These are phyloP conservation scores for Talaromyces islandicus DNA, from an alignment of 2,329 filamentous ascomycete genomes.

Conservation along the genomic window DNA sequence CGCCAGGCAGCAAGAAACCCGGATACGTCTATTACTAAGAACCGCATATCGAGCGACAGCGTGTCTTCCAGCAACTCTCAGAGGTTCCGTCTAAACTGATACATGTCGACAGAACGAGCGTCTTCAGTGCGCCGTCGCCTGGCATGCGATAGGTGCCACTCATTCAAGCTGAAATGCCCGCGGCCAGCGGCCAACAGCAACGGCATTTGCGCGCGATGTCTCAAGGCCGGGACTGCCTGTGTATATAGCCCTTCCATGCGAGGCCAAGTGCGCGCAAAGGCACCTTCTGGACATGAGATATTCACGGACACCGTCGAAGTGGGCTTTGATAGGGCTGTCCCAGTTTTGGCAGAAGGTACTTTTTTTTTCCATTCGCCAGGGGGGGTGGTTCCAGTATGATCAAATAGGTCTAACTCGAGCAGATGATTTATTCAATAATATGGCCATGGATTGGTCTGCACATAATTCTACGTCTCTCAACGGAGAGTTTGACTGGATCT, in stretches of 20 bases:
- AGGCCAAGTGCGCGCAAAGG: constrained; percentile 6
- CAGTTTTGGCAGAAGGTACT: background rate
- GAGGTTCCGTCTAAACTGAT: background rate
- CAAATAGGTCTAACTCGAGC: background rate
- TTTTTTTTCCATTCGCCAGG: background rate
- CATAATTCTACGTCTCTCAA: background rate
- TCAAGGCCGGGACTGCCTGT: constrained; percentile 3
- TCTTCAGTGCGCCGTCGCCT: constrained; percentile 4
- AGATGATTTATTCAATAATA: constrained; percentile 6
- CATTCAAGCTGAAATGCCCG: constrained; percentile 9
- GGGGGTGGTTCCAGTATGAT: no score
- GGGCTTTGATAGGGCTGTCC: background rate
- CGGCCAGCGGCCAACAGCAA: background rate
- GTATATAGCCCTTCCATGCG: constrained; percentile 8
- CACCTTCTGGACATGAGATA: background rate
- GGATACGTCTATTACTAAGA: background rate
- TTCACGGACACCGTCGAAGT: background rate
- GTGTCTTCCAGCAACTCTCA: background rate
- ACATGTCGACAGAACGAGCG: constrained; percentile 1
- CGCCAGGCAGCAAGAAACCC: background rate
- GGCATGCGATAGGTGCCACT: constrained; percentile 9
- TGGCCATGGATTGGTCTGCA: constrained; percentile 4
- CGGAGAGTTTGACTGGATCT: background rate
- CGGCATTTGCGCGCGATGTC: constrained; percentile 2
- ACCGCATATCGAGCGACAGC: no score